Evolutionary conservation across 768 basidiomycete genomes (phyloP), one percentile per base, ranked within the genome.

Genomic region (Leucocoprinus birnbaumii): DNA sequence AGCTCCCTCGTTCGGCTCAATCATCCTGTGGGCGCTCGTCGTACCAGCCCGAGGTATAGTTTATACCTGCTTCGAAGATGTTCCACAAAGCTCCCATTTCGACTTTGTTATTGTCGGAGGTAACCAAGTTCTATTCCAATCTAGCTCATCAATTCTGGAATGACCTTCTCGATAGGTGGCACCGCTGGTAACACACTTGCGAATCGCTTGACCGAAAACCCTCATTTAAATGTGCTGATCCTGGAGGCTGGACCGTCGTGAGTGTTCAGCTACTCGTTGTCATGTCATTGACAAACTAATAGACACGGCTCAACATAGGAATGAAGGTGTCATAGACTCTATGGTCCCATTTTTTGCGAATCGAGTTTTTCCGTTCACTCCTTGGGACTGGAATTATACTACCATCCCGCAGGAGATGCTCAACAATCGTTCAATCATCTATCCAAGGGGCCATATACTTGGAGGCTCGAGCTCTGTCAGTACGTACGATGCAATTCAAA

Each of bases 361-460:
- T 22, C 40, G 34, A 19, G 56, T 58, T 3, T 54, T 55, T 34
- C 58, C 56, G 2, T 42, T 50, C 34, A 58, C 62, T 7, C 45
- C 40, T 4, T 68, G 54, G 45, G 68, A 72, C 42, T 73, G 70
- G 70, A 74, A 74, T 31, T 74, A 64, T 37, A 73, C 71, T 13
- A 72, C 71, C 3, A 64, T 62, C 2, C 62, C 71, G 16, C 73
- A 73, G 54, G 18, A 58, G 10, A 65, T 59, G 11, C 58, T 71
- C 5, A 63, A 65, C 51, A 61, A 61, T 2, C 63, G 68, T 3
- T n/a, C 59, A 1, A 45, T 71, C 1, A 13, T 58, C 8, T 69
- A 68, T 54, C 56, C 66, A 2, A 41, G 71, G 44, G 72, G 71
- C 1, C 58, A 61, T 25, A 48, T 71, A 25, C 61, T 73, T 1